These are phyloP conservation scores for Takakia lepidozioides DNA, from an alignment of 225 moss, liverwort and hornwort genomes.

Conservation along the genomic window DNA sequence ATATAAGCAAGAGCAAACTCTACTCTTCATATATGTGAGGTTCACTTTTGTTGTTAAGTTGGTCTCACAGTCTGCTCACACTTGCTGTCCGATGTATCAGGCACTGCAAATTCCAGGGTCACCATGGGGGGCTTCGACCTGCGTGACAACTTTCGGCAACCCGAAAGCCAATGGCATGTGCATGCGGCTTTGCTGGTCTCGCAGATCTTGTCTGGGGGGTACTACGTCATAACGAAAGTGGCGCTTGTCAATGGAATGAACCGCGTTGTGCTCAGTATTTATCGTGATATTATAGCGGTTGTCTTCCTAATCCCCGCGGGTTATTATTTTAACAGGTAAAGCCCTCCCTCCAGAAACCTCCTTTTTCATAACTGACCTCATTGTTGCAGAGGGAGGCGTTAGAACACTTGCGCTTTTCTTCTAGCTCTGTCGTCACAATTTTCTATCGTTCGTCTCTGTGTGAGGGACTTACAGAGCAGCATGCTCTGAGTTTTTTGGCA, in stretches of 20 bases:
- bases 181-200: constrained; percentile 48
- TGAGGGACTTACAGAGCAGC: background rate
- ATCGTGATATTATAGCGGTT: constrained; percentile 60
- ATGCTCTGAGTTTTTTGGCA: background rate
- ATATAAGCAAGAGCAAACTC: no score
- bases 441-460: background rate
- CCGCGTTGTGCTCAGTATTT: constrained; percentile 52
- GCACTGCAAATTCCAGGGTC: no score
- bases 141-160: constrained; percentile 8
- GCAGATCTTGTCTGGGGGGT: constrained; percentile 46
- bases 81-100: no score
- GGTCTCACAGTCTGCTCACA: no score
- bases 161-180: constrained; percentile 35
- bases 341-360: no score
- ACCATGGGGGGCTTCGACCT: no score
- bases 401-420: background rate
- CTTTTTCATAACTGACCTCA: no score
- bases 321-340: constrained; percentile 68
- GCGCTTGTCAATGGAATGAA: constrained; percentile 43
- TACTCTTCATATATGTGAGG: no score
- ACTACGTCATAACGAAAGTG: constrained; percentile 44
- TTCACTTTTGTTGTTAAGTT: no score
- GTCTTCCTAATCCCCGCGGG: constrained; percentile 59
- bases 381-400: no score
- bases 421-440: background rate